Conservation (phyloP, 2,329 filamentous ascomycete species). For the Sclerotinia glacialis region DNA sequence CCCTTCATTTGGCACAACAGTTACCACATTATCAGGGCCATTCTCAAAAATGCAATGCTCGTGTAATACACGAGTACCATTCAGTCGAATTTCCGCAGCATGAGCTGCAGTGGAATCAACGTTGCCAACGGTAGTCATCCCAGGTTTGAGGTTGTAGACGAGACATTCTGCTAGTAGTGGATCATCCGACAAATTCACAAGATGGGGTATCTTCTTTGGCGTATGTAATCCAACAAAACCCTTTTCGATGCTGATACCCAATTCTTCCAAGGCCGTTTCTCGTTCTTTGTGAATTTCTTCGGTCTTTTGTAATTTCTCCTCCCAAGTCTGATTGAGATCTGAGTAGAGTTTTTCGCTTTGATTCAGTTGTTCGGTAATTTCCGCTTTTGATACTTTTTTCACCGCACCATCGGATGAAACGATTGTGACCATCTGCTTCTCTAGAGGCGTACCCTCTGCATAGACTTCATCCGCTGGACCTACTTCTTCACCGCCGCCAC, state of each 20-base stretch:
- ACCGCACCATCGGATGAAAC: conserved; percentile 78
- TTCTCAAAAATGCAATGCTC: conserved; percentile 96
- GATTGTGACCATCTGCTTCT: conserved; percentile 95
- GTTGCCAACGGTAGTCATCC: conserved; percentile 90
- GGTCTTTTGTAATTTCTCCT: conserved; percentile 91
- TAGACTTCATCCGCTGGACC: conserved; percentile 76
- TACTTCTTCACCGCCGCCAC: conserved; percentile 41
- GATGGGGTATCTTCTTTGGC: conserved; percentile 98
- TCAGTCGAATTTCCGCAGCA: conserved; percentile 85
- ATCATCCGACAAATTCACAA: conserved; percentile 96
- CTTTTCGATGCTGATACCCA: conserved; percentile 98
- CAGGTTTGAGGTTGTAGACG: conserved; percentile 96
- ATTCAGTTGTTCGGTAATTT: conserved; percentile 93
- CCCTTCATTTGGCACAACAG: conserved; percentile 81
- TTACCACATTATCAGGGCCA: conserved; percentile 79
- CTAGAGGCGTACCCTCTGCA: conserved; percentile 84
- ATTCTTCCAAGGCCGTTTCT: conserved; percentile 89
- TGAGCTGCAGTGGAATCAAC: conserved; percentile 75
- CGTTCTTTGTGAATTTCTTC: conserved; percentile 97
- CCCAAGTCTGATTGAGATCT: conserved; percentile 98
- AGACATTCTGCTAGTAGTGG: conserved; percentile 92
- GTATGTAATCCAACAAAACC: conserved; percentile 93
- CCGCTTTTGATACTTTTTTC: conserved; percentile 96
- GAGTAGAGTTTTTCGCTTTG: conserved; percentile 95
- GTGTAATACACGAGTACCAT: conserved; percentile 86